Base-by-base conservation (phyloP, 768 basidiomycete genomes). In the Fomitopsis pulvina region DNA sequence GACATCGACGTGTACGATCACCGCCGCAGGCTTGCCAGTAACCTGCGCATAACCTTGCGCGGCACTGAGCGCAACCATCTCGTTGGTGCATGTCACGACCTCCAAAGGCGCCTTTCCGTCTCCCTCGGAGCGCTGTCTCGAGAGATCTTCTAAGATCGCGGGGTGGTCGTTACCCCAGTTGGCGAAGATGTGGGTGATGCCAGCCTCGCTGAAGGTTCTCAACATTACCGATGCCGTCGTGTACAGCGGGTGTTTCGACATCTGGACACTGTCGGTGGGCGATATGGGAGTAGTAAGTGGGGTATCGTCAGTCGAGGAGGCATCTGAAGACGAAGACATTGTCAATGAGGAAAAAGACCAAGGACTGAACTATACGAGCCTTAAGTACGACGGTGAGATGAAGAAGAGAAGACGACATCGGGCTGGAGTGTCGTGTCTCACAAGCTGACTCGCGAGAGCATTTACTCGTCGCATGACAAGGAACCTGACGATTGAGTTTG, bases 161-260 rank as follows among this genome's bases (percentile, higher is more conserved):
- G 84, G 81, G 56, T 87, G 85, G 56, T 88, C 85, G 0, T 81
- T 83, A 1, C 85, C 86, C 80, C 85, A 86, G 67, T 87, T 87
- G 16, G 80, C 83, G 57, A 86, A 85, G 8, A 75, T 77, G 60
- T 85, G 80, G 0, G 80, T 83, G 29, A 87, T 78, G 2, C 82
- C 81, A 1, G 76, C 77, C 45, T 76, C 64, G 14, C 64, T 62
- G 18, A 85, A 72, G 0, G 80, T 66, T 37, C 76, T 67, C 10
- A 87, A 68, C 58, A 87, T 79, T 21, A 84, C 64, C 21, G 81
- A 79, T 18, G 82, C 81, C 2, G 79, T 72, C 0, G 83, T 85
- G 49, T 74, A 75, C 67, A 59, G 54, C 9, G 43, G 41, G 4
- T 3, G 6, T 41, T 45, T 52, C 1, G 41, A 16, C 7, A 41